Conservation (phyloP, 306 rosid genomes). For the Chamaecrista fasciculata region DNA sequence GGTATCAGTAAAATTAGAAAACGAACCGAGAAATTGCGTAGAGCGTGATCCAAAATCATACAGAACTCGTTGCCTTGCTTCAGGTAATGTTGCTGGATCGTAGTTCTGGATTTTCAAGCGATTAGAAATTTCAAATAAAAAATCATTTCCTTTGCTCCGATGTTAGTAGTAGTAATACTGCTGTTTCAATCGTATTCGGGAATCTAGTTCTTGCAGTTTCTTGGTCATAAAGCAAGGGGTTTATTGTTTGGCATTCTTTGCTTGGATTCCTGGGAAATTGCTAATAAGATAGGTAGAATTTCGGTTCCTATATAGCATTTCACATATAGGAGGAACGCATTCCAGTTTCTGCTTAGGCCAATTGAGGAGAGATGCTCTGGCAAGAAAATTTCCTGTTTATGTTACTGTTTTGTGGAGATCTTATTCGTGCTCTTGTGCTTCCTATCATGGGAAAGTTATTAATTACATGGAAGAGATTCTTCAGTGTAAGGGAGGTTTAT, state of each 20-base stretch:
- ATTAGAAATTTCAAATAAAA: constrained; percentile 11
- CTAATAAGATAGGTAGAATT: constrained; percentile 25
- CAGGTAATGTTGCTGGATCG: constrained; percentile 22
- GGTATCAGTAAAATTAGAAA: constrained; percentile 6
- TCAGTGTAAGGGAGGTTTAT: constrained; percentile 48
- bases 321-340: constrained; percentile 39
- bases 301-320: constrained; percentile 36
- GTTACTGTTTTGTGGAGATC: constrained; percentile 44
- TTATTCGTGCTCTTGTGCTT: constrained; percentile 41
- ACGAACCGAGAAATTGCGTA: not conserved
- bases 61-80: not conserved
- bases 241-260: constrained; percentile 51
- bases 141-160: constrained; percentile 10
- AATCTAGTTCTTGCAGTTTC: constrained; percentile 60
- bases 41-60: constrained; percentile 6
- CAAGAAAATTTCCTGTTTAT: constrained; percentile 54
- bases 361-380: constrained; percentile 49
- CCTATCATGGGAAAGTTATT: constrained; percentile 37
- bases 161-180: constrained; percentile 17
- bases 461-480: constrained; percentile 29
- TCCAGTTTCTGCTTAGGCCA: constrained; percentile 57
- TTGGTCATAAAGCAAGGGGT: constrained; percentile 59
- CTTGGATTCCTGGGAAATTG: constrained; percentile 41
- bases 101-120: constrained; percentile 31
- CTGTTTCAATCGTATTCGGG: constrained; percentile 27